Percentiles rank a stretch among this genome's conserved stretches.
These are phyloP conservation scores for Sporothrix inflata DNA, from an alignment of 2,329 filamentous ascomycete genomes.

Conservation along the genomic window DNA sequence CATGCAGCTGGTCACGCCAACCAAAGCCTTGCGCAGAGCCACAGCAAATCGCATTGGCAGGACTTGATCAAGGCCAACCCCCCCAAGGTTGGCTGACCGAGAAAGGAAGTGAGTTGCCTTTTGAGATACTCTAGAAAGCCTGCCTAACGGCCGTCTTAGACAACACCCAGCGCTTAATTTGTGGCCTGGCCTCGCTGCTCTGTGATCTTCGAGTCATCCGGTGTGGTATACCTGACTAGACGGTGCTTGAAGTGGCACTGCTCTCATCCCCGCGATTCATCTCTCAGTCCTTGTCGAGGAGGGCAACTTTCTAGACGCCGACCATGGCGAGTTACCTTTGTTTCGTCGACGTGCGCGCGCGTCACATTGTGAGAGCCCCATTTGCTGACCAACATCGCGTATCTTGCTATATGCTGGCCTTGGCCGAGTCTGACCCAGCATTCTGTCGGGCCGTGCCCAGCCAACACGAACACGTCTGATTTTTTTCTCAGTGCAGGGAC, in stretches of 20 bases:
- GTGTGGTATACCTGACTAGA: not conserved
- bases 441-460: not conserved
- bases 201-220: not conserved
- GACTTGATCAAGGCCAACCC: not conserved
- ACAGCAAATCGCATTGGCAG: not conserved
- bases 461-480: not conserved
- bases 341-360: not conserved
- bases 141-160: not conserved
- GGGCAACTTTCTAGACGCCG: not conserved
- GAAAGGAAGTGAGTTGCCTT: not conserved
- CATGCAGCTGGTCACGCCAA: not conserved
- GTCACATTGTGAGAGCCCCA: not conserved
- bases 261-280: not conserved
- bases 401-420: not conserved
- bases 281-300: not conserved
- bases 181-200: not conserved
- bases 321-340: not conserved
- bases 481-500: not conserved
- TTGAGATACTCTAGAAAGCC: not conserved
- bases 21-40: not conserved
- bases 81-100: not conserved
- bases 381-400: not conserved
- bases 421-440: not conserved
- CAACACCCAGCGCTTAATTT: constrained; percentile 5
- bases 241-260: not conserved